These are phyloP conservation scores for Blastomyces gilchristii DNA, from an alignment of 2,329 filamentous ascomycete species.

Conservation along the genomic window DNA sequence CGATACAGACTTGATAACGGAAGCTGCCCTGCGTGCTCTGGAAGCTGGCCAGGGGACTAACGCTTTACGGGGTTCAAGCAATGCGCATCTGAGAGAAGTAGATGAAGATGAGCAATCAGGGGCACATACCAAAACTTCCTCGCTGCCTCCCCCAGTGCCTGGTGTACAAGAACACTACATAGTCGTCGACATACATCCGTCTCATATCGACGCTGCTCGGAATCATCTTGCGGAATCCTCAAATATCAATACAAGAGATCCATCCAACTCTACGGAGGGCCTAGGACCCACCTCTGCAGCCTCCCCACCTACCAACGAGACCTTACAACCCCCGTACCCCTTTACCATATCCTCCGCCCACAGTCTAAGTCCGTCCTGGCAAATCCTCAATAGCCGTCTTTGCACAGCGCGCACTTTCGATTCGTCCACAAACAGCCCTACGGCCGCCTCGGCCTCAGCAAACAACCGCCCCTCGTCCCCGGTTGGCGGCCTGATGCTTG, in stretches of 20 bases:
- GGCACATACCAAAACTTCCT: slow-evolving; percentile 20
- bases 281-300: slow-evolving; percentile 3
- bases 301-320: slow-evolving; percentile 39
- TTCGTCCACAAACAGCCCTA: slow-evolving; percentile 34
- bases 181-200: slow-evolving; percentile 44
- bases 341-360: slow-evolving; percentile 55
- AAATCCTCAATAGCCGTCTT: slow-evolving; percentile 47
- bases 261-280: slow-evolving; percentile 27
- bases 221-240: slow-evolving; percentile 15
- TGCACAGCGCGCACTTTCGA: slow-evolving; percentile 55
- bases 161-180: slow-evolving; percentile 47
- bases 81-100: slow-evolving; percentile 14
- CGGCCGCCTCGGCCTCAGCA: slow-evolving; percentile 34
- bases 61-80: slow-evolving; percentile 19
- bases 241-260: slow-evolving; percentile 19
- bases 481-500: slow-evolving; percentile 36
- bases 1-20: slow-evolving; percentile 65
- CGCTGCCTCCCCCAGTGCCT: slow-evolving; percentile 39
- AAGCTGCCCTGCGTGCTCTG: slow-evolving; percentile 50
- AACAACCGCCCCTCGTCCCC: slow-evolving; percentile 29
- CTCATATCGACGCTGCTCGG: slow-evolving; percentile 14
- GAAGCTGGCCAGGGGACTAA: slow-evolving; percentile 33
- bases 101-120: slow-evolving; percentile 2
- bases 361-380: slow-evolving; percentile 66
- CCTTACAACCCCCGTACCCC: slow-evolving; percentile 37